These are phyloP conservation scores for Backusella luteola DNA, from an alignment of 192 early-diverging fungal species.

Conservation along the genomic window DNA sequence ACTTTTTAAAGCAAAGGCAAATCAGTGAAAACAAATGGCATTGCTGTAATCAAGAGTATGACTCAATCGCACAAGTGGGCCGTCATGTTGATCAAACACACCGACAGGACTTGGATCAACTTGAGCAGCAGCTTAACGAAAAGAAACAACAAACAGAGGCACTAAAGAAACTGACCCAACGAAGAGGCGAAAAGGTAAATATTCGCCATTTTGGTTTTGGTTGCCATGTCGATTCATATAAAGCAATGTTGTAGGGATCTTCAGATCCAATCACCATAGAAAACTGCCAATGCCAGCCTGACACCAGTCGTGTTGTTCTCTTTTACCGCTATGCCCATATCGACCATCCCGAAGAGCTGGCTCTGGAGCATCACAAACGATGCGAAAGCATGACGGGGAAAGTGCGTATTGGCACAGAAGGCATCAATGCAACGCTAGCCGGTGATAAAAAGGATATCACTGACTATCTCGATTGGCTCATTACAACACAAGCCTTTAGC, in stretches of 20 bases:
- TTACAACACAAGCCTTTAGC: slow-evolving; percentile 10
- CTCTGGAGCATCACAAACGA: slow-evolving; percentile 38
- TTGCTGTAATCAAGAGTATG: background rate
- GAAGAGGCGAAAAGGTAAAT: slow-evolving; percentile 25
- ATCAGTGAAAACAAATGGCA: background rate
- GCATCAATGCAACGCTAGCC: slow-evolving; percentile 66
- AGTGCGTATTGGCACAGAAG: slow-evolving; percentile 55
- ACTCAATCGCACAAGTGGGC: background rate
- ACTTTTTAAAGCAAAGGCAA: slow-evolving; percentile 4
- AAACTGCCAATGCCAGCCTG: slow-evolving; percentile 36
- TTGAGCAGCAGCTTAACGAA: background rate
- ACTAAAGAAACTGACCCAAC: background rate
- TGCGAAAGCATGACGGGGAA: slow-evolving; percentile 44
- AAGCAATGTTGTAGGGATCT: slow-evolving; percentile 18
- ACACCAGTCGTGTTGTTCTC: slow-evolving; percentile 42
- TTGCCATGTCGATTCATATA: background rate
- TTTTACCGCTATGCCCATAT: slow-evolving; percentile 48
- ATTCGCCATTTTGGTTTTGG: background rate
- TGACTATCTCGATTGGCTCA: slow-evolving; percentile 48
- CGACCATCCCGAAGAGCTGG: slow-evolving; percentile 34
- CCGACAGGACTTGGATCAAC: background rate
- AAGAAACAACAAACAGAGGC: background rate
- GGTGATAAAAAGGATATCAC: slow-evolving; percentile 41
- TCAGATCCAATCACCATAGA: slow-evolving; percentile 44
- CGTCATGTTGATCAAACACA: slow-evolving; percentile 8